Evolutionary conservation across 1,284 basidiomycete species (phyloP), one percentile per base, ranked within the genome.

Genomic region (Cerrena zonata): DNA sequence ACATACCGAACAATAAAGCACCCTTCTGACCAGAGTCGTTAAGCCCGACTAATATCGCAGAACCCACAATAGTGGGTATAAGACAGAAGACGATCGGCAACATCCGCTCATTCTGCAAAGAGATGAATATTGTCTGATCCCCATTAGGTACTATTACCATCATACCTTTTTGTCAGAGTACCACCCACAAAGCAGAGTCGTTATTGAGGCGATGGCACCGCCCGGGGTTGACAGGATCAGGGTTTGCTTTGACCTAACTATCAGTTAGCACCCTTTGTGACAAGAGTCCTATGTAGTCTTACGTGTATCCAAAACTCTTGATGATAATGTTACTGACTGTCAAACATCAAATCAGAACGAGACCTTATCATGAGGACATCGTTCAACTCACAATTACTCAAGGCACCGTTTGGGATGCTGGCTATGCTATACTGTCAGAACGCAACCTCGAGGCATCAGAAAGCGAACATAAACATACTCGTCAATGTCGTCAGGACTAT

Each of bases 251-350:
- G 80, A 74, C 11, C 80, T 84, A 49, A 7, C 5, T 5, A 37
- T n/a, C 4, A 22, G 4, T 11, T 23, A 43, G 48, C 24, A 7
- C 30, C 7, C 15, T n/a, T 15, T 45, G 19, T 49, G 5, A 21
- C 24, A 34, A 37, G 40, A 7, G 25, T 41, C 13, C 27, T 41
- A 45, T 26, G 44, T 11, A 38, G 30, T 67, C 76, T 13, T 63
- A 81, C 76, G 77, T 80, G 54, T 84, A 86, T n/a, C 84, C 84
- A 57, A 86, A 84, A 53, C 68, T 73, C 64, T 77, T 77, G 64
- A 83, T 77, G 52, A 81, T 76, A n/a, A 81, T 65, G 57, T 81
- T 82, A 58, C 79, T 77, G 62, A 80, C 82, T 82, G 48, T 47
- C 25, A 24, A 49, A 45, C 42, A n/a, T 38, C 39, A 34, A 13